Evolutionary conservation across 352 stramenopile species (phyloP).

Genomic region (Pythium brachiatum): DNA sequence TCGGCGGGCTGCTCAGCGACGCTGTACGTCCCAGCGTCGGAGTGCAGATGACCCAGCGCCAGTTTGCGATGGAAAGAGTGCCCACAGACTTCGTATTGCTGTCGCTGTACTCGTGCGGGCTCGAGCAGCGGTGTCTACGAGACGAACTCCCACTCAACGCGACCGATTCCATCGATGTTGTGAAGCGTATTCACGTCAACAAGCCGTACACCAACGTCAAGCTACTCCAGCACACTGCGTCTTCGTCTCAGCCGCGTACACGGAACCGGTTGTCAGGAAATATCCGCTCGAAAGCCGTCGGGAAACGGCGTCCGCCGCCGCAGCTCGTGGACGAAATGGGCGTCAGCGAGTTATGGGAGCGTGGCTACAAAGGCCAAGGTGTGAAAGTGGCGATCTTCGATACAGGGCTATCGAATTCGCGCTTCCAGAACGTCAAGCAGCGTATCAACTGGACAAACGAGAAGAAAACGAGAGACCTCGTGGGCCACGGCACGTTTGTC

Average conservation of each 20-base stretch:
- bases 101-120: conserved; percentile 43
- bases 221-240: conserved; percentile 23
- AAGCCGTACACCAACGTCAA: conserved; percentile 41
- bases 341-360: conserved; percentile 54
- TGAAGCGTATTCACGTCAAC: conserved; percentile 45
- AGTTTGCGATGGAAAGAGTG: conserved; percentile 26
- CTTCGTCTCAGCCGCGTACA: neutral
- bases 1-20: conserved; percentile 7
- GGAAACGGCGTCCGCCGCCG: conserved; percentile 22
- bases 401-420: conserved; percentile 61
- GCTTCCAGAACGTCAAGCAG: conserved; percentile 63
- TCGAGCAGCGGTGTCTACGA: conserved; percentile 13
- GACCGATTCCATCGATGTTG: neutral
- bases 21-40: neutral
- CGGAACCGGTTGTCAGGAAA: conserved; percentile 8
- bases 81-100: conserved; percentile 70
- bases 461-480: conserved; percentile 59
- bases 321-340: conserved; percentile 53
- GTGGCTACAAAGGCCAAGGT: conserved; percentile 59
- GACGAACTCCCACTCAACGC: neutral
- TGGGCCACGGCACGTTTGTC: conserved; percentile 87
- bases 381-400: conserved; percentile 88
- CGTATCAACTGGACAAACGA: conserved; percentile 89
- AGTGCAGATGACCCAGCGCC: conserved; percentile 29
- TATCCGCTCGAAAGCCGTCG: conserved; percentile 26